Conservation (phyloP, 164 flowering plant genomes). For the Macadamia integrifolia region DNA sequence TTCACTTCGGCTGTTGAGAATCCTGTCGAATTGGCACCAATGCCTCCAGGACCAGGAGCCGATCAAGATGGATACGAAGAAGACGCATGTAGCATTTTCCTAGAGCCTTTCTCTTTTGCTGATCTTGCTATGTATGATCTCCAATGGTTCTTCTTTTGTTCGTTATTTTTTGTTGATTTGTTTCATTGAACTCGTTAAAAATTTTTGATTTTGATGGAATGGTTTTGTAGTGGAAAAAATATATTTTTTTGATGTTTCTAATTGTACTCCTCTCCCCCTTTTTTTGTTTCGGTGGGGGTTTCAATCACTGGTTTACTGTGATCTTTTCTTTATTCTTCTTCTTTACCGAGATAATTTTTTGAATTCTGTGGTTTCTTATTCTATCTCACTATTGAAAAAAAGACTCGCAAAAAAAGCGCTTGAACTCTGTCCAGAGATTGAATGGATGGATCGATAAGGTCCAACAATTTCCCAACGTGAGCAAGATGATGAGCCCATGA, state of each 20-base stretch:
- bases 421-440: too few relatives aligned
- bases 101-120: constrained; percentile 43
- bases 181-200: neutral
- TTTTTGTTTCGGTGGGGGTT: neutral
- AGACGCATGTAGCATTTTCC: constrained; percentile 62
- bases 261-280: too few relatives aligned
- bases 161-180: neutral
- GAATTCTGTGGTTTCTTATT: too few relatives aligned
- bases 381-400: too few relatives aligned
- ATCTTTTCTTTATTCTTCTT: too few relatives aligned
- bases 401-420: too few relatives aligned
- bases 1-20: constrained; percentile 11
- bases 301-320: neutral
- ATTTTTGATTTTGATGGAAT: neutral
- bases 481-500: too few relatives aligned
- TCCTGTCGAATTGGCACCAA: constrained; percentile 12
- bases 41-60: constrained; percentile 6
- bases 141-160: neutral
- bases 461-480: too few relatives aligned
- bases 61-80: constrained; percentile 24
- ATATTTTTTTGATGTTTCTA: neutral
- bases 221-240: too few relatives aligned
- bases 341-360: too few relatives aligned
- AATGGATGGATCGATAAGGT: too few relatives aligned
- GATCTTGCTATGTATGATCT: constrained; percentile 49